A percentile compares a stretch with the other conserved stretches of the same genome.
phyloP scores from a whole-genome alignment of 345 rosid genomes.

The Cardamine chenopodiifolia region DNA sequence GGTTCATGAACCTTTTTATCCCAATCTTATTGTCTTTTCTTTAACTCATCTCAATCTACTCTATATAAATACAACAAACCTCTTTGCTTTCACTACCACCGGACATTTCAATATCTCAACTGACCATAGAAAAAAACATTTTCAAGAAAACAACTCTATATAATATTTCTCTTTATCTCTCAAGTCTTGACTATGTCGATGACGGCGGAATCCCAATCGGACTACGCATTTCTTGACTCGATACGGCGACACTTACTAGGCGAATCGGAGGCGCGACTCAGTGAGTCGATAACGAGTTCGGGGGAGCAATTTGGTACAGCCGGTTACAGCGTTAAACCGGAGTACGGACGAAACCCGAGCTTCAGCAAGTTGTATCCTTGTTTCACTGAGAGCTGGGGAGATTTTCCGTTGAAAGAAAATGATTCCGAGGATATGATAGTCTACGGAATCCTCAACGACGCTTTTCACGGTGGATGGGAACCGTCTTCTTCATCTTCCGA shows the following conservation, averaged over 20 bases:
- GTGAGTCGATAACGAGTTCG: conserved; percentile 32
- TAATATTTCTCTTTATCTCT: neutral
- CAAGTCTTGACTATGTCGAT: neutral
- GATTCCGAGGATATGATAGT: conserved; percentile 92
- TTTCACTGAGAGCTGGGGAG: conserved; percentile 92
- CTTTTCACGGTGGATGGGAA: conserved; percentile 74
- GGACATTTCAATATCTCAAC: conserved; percentile 18
- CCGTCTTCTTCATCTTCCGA: conserved; percentile 48
- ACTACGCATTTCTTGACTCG: conserved; percentile 57
- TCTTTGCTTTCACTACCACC: conserved; percentile 19
- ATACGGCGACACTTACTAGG: conserved; percentile 56
- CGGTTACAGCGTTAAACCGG: conserved; percentile 29
- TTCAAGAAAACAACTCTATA: neutral
- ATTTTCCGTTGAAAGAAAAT: conserved; percentile 73
- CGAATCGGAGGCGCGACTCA: conserved; percentile 43
- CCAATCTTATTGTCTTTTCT: neutral
- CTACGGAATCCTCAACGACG: conserved; percentile 70
- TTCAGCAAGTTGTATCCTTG: conserved; percentile 72
- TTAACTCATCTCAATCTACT: neutral
- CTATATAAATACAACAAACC: conserved; percentile 15
- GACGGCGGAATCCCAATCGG: conserved; percentile 46
- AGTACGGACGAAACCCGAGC: conserved; percentile 64
- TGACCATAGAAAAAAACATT: neutral
- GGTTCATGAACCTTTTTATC: conserved; percentile 42
- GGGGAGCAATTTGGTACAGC: conserved; percentile 1